Conservation (phyloP, 306 rosid genomes). For the Albizia julibrissin region DNA sequence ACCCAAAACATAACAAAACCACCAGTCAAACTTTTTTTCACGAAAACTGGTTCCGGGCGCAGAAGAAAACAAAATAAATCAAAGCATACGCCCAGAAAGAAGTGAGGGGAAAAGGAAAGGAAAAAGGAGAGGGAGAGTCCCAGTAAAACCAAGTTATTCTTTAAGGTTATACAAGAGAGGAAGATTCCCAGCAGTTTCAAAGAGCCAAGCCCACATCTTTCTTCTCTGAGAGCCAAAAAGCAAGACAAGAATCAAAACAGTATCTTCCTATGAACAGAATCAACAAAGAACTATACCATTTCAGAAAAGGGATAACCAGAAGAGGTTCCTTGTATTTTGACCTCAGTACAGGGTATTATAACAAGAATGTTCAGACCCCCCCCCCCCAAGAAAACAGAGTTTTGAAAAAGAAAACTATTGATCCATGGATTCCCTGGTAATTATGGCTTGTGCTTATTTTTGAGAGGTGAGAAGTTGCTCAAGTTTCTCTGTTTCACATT, state of each 20-base stretch:
- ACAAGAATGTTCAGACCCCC: constrained; percentile 15
- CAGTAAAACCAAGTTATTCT: constrained; percentile 15
- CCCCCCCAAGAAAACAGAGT: neutral
- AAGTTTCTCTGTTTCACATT: neutral
- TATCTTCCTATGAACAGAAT: constrained; percentile 5
- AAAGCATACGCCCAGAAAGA: constrained; percentile 1
- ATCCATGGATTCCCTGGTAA: constrained; percentile 3
- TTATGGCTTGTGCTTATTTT: neutral
- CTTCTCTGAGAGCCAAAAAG: constrained; percentile 12
- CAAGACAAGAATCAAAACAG: constrained; percentile 26
- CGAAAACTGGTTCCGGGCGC: neutral
- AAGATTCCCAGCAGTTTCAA: constrained; percentile 21
- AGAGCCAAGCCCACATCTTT: constrained; percentile 16
- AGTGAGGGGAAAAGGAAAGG: neutral
- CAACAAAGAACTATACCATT: neutral
- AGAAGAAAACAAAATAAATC: constrained; percentile 2
- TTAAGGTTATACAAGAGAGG: constrained; percentile 32
- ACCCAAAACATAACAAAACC: neutral
- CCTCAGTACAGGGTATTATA: neutral
- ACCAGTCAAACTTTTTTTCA: neutral
- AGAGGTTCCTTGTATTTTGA: neutral
- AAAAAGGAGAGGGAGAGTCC: neutral
- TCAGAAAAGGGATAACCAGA: neutral
- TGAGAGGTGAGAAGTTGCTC: neutral
- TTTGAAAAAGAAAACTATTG: neutral